phyloP scores from a whole-genome alignment of 441 rosid species.

The Croton setiger region DNA sequence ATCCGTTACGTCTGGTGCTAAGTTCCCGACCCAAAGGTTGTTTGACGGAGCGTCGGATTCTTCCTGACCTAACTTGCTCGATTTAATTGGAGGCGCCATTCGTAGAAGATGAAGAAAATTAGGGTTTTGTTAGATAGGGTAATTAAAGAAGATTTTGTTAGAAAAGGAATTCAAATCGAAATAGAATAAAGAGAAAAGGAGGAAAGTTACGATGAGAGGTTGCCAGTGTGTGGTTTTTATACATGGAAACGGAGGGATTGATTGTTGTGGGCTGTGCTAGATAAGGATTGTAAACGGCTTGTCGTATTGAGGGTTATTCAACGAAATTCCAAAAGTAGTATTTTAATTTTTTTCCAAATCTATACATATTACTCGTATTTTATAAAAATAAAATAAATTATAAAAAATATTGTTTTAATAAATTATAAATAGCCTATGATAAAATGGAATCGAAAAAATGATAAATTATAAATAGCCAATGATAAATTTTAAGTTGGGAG shows the following conservation, averaged over 20 bases:
- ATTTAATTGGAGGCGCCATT: slow-evolving; percentile 42
- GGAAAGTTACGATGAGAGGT: not conserved
- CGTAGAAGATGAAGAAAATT: not conserved
- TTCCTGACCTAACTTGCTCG: slow-evolving; percentile 25
- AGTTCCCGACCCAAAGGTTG: slow-evolving; percentile 84
- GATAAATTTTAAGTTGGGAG: no score
- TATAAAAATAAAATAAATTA: no score
- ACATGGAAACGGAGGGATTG: not conserved
- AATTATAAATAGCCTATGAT: no score
- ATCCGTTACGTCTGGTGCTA: slow-evolving; percentile 47
- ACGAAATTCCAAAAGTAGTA: no score
- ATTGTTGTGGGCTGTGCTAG: not conserved
- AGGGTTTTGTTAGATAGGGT: slow-evolving; percentile 4
- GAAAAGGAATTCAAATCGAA: not conserved
- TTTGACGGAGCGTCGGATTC: slow-evolving; percentile 46
- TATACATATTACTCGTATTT: no score
- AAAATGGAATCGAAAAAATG: no score
- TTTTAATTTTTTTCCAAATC: no score
- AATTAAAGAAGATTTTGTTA: not conserved
- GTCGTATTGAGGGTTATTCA: not conserved
- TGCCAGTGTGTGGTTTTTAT: not conserved
- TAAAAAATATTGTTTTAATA: no score
- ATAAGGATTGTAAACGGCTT: not conserved
- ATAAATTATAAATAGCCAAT: no score
- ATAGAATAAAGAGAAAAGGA: no score